Conservation (phyloP, 352 stramenopile genomes). For the Phytophthora macrochlamydospora region DNA sequence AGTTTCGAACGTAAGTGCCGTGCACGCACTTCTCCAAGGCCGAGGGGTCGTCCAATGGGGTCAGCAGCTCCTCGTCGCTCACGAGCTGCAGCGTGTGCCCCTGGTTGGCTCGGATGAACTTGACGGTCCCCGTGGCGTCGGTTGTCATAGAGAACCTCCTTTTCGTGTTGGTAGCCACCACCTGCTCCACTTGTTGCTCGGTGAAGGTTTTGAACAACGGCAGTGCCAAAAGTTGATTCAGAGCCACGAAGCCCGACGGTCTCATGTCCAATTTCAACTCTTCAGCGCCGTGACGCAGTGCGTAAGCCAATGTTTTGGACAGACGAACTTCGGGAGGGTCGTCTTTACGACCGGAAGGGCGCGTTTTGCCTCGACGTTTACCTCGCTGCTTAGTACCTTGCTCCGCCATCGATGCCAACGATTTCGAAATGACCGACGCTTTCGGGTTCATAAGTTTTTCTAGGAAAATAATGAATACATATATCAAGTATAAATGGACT, state of each 20-base stretch:
- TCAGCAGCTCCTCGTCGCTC: constrained; percentile 73
- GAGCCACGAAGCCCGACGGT: constrained; percentile 66
- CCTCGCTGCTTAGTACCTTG: neutral
- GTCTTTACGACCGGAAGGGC: constrained; percentile 30
- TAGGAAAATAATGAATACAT: neutral
- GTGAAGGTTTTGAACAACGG: constrained; percentile 60
- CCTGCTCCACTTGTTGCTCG: constrained; percentile 61
- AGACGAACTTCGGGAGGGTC: constrained; percentile 66
- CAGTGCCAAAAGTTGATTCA: constrained; percentile 54
- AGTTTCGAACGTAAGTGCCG: constrained; percentile 76
- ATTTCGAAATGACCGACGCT: constrained; percentile 5
- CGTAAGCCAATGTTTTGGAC: constrained; percentile 81
- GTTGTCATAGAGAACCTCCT: constrained; percentile 77
- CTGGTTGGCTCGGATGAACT: constrained; percentile 85
- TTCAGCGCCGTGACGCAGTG: constrained; percentile 73
- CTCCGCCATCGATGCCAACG: constrained; percentile 15
- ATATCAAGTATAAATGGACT: neutral
- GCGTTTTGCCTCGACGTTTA: constrained; percentile 23
- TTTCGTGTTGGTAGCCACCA: constrained; percentile 74
- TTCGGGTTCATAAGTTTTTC: too few relatives aligned
- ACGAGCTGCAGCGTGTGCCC: constrained; percentile 75
- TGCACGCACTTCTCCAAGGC: constrained; percentile 70
- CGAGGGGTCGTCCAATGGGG: constrained; percentile 51
- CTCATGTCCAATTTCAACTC: constrained; percentile 75
- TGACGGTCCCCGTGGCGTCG: constrained; percentile 36